Conservation (phyloP, 495 filamentous ascomycete genomes). For the Usnea hakonensis region DNA sequence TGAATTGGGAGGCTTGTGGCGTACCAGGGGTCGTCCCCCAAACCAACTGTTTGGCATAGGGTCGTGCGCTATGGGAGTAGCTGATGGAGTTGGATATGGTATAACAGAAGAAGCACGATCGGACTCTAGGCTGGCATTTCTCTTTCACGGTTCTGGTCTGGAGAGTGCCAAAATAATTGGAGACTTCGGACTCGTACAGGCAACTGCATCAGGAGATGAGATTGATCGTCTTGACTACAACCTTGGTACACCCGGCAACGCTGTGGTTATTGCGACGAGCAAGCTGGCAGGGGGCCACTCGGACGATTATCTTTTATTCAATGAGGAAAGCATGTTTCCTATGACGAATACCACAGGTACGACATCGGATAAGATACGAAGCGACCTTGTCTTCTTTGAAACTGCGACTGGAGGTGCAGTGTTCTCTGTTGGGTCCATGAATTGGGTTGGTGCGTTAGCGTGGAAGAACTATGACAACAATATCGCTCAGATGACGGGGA, state of each 20-base stretch:
- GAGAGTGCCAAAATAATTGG: not conserved
- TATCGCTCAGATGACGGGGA: not conserved
- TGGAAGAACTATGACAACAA: not conserved
- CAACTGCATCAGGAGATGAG: not conserved
- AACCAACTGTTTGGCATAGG: constrained; percentile 28
- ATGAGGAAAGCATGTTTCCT: not conserved
- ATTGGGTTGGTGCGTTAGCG: not conserved
- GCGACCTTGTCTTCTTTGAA: not conserved
- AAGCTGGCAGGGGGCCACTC: not conserved
- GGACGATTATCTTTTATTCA: not conserved
- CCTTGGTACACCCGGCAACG: not conserved
- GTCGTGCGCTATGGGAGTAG: constrained; percentile 26
- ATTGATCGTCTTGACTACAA: not conserved
- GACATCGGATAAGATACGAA: not conserved
- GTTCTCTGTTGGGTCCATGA: not conserved
- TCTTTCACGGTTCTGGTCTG: constrained; percentile 4
- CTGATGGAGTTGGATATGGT: constrained; percentile 19
- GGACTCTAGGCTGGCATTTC: not conserved
- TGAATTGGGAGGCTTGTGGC: constrained; percentile 1
- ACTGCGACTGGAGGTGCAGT: not conserved
- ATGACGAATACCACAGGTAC: not conserved
- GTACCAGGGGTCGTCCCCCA: constrained; percentile 26
- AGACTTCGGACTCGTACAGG: not conserved
- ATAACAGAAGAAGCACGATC: constrained; percentile 11
- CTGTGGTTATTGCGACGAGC: not conserved